Conservation (phyloP, 495 filamentous ascomycete species). For the Mycothermus thermophilus region DNA sequence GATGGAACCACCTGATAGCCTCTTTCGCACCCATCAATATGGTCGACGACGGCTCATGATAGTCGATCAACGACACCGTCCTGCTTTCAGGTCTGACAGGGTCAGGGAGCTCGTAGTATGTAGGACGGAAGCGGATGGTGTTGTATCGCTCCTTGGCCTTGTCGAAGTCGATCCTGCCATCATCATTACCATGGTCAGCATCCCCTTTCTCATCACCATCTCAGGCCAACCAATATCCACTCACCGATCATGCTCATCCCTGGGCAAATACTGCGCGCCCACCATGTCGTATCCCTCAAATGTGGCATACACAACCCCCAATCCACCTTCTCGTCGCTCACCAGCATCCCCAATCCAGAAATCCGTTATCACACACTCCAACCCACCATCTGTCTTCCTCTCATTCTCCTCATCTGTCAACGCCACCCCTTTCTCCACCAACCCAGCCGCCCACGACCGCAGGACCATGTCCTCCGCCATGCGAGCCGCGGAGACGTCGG, state of each 20-base stretch:
- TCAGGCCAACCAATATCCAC: not conserved
- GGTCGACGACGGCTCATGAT: too few relatives aligned
- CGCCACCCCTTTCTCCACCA: conserved; percentile 10
- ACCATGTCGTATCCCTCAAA: not conserved
- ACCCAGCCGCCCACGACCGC: conserved; percentile 9
- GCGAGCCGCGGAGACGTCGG: not conserved
- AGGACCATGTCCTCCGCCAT: not conserved
- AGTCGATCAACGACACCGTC: too few relatives aligned
- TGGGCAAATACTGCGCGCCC: conserved; percentile 13
- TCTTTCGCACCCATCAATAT: too few relatives aligned
- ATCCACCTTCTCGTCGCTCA: too few relatives aligned
- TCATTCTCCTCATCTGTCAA: not conserved
- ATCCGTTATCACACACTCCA: conserved; percentile 7
- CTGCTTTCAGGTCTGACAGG: too few relatives aligned
- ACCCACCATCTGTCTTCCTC: conserved; percentile 9
- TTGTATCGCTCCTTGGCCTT: too few relatives aligned
- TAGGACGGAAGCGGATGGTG: too few relatives aligned
- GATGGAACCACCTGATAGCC: too few relatives aligned
- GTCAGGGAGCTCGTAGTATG: too few relatives aligned
- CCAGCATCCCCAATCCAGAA: too few relatives aligned
- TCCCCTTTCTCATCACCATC: too few relatives aligned
- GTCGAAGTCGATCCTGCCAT: conserved; percentile 7
- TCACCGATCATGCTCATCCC: conserved; percentile 16
- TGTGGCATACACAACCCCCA: conserved; percentile 1
- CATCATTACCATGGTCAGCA: not conserved